phyloP scores from a whole-genome alignment of 495 filamentous ascomycete genomes.

The Xylaria curta region DNA sequence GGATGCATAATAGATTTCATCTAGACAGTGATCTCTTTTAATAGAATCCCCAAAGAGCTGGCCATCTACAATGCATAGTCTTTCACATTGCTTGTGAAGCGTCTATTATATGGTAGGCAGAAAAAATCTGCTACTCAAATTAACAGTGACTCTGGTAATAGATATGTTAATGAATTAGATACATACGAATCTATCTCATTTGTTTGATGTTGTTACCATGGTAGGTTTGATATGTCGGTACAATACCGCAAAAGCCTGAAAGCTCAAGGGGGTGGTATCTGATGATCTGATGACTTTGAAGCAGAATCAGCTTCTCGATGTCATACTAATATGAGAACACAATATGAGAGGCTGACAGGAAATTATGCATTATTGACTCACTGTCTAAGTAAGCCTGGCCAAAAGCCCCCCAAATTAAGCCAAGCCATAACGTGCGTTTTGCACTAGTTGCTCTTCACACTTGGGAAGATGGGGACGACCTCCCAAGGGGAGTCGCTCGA shows the following conservation, averaged over 20 bases:
- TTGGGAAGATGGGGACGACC: slow-evolving; percentile 9
- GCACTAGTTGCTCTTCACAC: slow-evolving; percentile 9
- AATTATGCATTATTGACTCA: slow-evolving; percentile 15
- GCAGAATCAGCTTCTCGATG: not conserved
- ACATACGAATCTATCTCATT: slow-evolving; percentile 22
- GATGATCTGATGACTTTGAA: not conserved
- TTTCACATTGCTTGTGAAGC: not conserved
- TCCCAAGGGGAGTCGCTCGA: slow-evolving; percentile 19
- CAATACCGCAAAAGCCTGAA: not conserved
- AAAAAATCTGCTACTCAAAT: not conserved
- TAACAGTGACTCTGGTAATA: slow-evolving; percentile 1
- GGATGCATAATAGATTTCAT: not conserved
- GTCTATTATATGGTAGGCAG: not conserved
- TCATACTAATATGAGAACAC: not conserved
- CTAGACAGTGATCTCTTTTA: not conserved
- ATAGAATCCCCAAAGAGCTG: not conserved
- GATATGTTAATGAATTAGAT: not conserved
- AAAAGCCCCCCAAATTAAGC: not conserved
- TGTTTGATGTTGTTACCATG: not conserved
- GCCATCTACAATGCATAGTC: not conserved
- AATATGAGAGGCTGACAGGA: not conserved
- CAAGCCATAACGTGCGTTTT: not conserved
- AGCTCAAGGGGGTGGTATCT: not conserved
- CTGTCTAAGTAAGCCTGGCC: slow-evolving; percentile 12
- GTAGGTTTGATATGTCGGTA: not conserved